Percentiles rank a stretch among this genome's conserved stretches.
Conservation (phyloP, 352 stramenopile genomes). For the Stramenopiles sp. region DNA sequence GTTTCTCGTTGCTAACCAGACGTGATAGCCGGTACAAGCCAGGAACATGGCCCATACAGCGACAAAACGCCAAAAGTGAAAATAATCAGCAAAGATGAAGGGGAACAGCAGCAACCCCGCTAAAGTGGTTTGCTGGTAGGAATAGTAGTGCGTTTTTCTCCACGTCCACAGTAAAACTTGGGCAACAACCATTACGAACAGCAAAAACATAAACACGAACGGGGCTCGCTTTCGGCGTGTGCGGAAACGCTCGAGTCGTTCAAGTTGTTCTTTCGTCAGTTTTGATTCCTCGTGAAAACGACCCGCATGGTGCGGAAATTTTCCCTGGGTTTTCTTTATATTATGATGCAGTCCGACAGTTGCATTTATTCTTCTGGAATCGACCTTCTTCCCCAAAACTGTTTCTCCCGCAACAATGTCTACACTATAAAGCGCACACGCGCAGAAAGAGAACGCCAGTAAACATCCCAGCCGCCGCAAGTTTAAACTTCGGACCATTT, state of each 20-base stretch:
- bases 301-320: background rate
- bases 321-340: no score
- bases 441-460: no score
- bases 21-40: background rate
- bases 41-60: background rate
- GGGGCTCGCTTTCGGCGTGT: background rate
- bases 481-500: no score
- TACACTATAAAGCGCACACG: no score
- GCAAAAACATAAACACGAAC: background rate
- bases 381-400: no score
- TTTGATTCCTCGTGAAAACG: background rate
- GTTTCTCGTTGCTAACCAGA: background rate
- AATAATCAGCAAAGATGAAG: background rate
- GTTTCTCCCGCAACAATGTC: no score
- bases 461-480: no score
- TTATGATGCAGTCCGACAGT: no score
- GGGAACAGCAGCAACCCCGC: background rate
- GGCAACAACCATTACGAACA: background rate
- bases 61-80: slow-evolving; percentile 9
- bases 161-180: background rate
- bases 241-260: background rate
- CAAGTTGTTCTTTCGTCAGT: background rate
- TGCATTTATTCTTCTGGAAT: no score
- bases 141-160: background rate
- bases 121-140: background rate